phyloP scores from a whole-genome alignment of 129 eudicot species.

The Chrysanthemum seticuspe region DNA sequence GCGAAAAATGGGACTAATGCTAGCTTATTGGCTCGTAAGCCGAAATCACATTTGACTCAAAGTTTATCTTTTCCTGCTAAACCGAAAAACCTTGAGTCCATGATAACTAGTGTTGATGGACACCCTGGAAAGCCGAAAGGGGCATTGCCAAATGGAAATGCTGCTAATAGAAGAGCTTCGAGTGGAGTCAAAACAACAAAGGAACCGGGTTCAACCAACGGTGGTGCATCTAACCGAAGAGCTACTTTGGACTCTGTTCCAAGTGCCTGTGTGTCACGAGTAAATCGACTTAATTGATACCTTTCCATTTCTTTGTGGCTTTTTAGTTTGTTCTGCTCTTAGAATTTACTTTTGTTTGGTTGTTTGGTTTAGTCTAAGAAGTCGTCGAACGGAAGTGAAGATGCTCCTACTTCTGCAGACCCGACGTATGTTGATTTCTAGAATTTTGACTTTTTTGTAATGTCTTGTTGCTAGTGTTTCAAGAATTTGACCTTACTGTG shows the following conservation, averaged over 20 bases:
- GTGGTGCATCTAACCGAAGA: conserved; percentile 27
- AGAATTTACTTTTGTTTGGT: conserved; percentile 13
- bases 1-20: conserved; percentile 38
- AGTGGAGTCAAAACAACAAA: conserved; percentile 50
- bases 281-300: conserved; percentile 22
- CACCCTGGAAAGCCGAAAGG: conserved; percentile 42
- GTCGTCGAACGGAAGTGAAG: conserved; percentile 38
- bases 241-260: conserved; percentile 42
- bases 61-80: conserved; percentile 77
- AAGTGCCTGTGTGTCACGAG: conserved; percentile 44
- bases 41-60: conserved; percentile 50
- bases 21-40: conserved; percentile 32
- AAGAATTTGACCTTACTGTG: conserved; percentile 16
- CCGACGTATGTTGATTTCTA: conserved; percentile 46
- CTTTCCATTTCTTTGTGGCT: conserved; percentile 7
- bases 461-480: conserved; percentile 23
- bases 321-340: neutral
- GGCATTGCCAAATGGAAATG: conserved; percentile 36
- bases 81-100: conserved; percentile 36
- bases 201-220: conserved; percentile 24
- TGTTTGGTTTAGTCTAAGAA: conserved; percentile 52
- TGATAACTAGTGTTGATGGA: conserved; percentile 65
- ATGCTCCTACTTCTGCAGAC: conserved; percentile 40
- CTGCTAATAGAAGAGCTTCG: conserved; percentile 38
- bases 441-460: conserved; percentile 9